Percentiles rank a stretch among this genome's conserved stretches.
Evolutionary conservation across 2,329 filamentous ascomycete species (phyloP).

Genomic region (Calonectria montana): DNA sequence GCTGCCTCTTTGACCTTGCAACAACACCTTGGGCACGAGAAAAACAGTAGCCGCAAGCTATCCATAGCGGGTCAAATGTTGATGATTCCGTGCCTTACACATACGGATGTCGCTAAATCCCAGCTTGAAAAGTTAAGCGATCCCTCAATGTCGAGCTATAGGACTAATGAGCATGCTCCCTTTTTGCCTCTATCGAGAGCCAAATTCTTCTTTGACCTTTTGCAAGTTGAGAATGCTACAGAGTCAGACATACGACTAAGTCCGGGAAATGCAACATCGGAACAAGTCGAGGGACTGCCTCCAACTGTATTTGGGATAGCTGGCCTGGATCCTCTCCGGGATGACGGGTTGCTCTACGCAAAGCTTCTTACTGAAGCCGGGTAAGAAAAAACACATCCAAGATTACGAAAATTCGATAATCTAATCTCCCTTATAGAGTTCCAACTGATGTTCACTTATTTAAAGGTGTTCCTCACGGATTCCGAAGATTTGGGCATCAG

Average conservation of each 20-base stretch:
- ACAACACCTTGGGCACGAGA: background rate
- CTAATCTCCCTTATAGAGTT: background rate
- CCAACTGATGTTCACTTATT: background rate
- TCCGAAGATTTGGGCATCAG: background rate
- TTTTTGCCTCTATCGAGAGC: background rate
- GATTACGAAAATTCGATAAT: background rate
- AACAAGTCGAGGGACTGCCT: background rate
- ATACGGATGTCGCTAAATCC: background rate
- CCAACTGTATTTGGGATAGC: background rate
- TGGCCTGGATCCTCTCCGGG: background rate
- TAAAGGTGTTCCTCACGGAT: background rate
- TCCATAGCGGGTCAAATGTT: background rate
- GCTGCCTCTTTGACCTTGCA: background rate
- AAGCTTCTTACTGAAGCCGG: background rate
- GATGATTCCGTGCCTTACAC: background rate
- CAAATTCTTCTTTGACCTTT: background rate
- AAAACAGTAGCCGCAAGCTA: background rate
- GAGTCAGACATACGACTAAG: background rate
- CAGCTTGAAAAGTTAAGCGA: background rate
- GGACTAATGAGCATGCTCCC: background rate
- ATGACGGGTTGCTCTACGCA: slow-evolving; percentile 7
- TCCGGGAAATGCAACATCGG: background rate
- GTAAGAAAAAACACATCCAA: background rate
- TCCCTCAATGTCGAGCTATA: background rate
- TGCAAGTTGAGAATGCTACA: background rate